A percentile compares a stretch with the other conserved stretches of the same genome.
Conservation (phyloP, 2,329 filamentous ascomycete genomes). For the Colletotrichum incanum region DNA sequence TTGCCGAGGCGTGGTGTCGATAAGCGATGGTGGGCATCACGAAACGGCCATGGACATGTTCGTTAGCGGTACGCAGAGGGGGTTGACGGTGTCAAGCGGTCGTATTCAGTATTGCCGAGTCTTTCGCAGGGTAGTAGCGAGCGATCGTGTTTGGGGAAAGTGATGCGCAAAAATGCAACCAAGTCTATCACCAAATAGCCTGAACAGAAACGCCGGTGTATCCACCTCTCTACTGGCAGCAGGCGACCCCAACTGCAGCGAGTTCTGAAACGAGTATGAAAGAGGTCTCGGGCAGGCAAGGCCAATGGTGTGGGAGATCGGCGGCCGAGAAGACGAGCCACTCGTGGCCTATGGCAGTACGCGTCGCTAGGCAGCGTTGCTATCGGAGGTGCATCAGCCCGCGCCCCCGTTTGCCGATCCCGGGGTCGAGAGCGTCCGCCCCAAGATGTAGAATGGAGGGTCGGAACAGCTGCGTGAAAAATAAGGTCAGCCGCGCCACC, state of each 20-base stretch:
- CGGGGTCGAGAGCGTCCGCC: constrained; percentile 17
- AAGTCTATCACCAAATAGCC: constrained; percentile 30
- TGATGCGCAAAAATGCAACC: constrained; percentile 29
- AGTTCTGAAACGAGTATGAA: constrained; percentile 22
- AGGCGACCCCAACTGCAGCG: not conserved
- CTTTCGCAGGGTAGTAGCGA: constrained; percentile 12
- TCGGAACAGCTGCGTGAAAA: constrained; percentile 29
- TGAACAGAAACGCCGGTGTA: constrained; percentile 27
- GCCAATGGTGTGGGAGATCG: not conserved
- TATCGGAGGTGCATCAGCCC: constrained; percentile 16
- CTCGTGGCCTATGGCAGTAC: not conserved
- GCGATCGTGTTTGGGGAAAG: not conserved
- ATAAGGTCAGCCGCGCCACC: constrained; percentile 37
- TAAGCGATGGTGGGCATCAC: constrained; percentile 25
- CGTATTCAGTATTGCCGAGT: constrained; percentile 9
- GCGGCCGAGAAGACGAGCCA: constrained; percentile 9
- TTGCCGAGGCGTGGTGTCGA: constrained; percentile 37
- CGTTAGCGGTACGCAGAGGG: constrained; percentile 1
- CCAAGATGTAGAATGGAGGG: constrained; percentile 27
- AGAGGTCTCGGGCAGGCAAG: not conserved
- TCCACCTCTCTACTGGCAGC: constrained; percentile 17
- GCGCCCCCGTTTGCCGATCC: constrained; percentile 20
- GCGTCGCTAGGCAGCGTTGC: constrained; percentile 6
- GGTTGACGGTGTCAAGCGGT: not conserved
- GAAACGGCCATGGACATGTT: not conserved